Evolutionary conservation across 257 asterid genomes (phyloP).

Genomic region (Solanum virginianum): DNA sequence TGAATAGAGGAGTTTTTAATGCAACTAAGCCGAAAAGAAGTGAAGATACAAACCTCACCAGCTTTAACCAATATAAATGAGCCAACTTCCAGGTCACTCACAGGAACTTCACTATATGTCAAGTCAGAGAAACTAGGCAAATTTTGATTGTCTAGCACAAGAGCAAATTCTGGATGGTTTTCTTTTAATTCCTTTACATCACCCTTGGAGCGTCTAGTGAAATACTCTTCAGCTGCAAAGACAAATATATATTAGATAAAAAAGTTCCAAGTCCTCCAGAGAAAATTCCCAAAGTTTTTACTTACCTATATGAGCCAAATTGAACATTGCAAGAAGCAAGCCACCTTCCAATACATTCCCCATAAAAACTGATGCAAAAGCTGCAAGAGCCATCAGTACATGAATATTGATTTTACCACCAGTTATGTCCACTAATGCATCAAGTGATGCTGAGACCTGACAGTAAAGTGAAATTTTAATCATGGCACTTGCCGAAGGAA

Average conservation of each 20-base stretch:
- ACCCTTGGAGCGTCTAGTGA: slow-evolving; percentile 70
- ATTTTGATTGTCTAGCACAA: slow-evolving; percentile 18
- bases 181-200: slow-evolving; percentile 91
- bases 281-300: background rate
- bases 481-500: background rate
- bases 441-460: slow-evolving; percentile 83
- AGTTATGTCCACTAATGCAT: slow-evolving; percentile 71
- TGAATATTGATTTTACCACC: slow-evolving; percentile 91
- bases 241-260: background rate
- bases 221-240: slow-evolving; percentile 80
- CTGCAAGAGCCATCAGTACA: slow-evolving; percentile 98
- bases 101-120: slow-evolving; percentile 63
- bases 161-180: slow-evolving; percentile 84
- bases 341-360: slow-evolving; percentile 97
- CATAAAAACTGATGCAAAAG: slow-evolving; percentile 90
- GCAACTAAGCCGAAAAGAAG: background rate
- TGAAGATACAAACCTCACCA: slow-evolving; percentile 86
- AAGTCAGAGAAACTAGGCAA: slow-evolving; percentile 56
- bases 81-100: slow-evolving; percentile 67
- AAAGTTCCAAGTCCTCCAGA: background rate
- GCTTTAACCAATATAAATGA: slow-evolving; percentile 92
- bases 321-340: slow-evolving; percentile 91
- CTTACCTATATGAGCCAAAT: slow-evolving; percentile 78
- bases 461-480: background rate
- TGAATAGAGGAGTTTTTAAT: background rate